A percentile compares a stretch with the other conserved stretches of the same genome.
Conservation (phyloP, 192 early-diverging fungal species). For the Coemansia sp. region DNA sequence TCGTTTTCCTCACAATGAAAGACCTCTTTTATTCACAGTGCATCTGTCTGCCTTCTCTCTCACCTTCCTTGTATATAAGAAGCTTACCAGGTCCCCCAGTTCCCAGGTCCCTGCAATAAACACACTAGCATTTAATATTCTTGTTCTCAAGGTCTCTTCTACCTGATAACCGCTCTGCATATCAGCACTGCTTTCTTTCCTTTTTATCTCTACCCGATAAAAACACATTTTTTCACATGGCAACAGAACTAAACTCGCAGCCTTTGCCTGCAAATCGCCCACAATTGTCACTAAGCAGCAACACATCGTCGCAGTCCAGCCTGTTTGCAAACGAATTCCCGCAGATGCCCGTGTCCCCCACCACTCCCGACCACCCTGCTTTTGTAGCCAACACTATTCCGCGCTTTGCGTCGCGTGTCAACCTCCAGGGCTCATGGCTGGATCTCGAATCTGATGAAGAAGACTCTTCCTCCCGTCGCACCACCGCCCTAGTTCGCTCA, state of each 20-base stretch:
- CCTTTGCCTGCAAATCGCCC: neutral
- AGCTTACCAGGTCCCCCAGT: too few species aligned
- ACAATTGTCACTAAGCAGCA: constrained; percentile 2
- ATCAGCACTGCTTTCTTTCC: too few species aligned
- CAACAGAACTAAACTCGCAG: neutral
- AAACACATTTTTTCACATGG: too few species aligned
- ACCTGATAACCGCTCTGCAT: too few species aligned
- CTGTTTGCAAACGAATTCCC: constrained; percentile 3
- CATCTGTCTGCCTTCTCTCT: neutral
- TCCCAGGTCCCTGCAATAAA: too few species aligned
- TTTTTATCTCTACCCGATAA: too few species aligned
- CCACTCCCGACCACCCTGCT: neutral
- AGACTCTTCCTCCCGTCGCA: constrained; percentile 2
- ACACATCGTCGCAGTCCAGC: constrained; percentile 2
- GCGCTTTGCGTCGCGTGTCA: constrained; percentile 13
- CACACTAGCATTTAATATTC: too few species aligned
- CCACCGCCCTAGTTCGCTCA: constrained; percentile 4
- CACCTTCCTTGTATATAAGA: too few species aligned
- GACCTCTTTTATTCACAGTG: neutral
- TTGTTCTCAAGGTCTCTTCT: too few species aligned
- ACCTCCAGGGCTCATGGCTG: constrained; percentile 32
- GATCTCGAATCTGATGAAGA: constrained; percentile 31
- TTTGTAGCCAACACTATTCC: constrained; percentile 3
- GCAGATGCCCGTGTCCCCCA: constrained; percentile 13
- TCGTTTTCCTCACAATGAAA: neutral